phyloP scores from a whole-genome alignment of 2,329 filamentous ascomycete species.

The Hypoxylon sp. region DNA sequence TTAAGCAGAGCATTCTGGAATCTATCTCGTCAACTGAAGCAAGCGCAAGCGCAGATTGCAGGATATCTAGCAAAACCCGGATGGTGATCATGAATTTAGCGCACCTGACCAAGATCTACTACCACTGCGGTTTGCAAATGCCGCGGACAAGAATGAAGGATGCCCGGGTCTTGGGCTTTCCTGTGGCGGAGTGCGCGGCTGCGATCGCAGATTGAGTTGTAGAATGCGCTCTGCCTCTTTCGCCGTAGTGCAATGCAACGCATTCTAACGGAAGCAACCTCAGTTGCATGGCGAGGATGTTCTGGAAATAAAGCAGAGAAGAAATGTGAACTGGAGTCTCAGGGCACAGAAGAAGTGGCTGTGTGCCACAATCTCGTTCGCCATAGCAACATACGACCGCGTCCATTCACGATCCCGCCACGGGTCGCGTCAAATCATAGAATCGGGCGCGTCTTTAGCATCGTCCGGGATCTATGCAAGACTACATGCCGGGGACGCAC shows the following conservation, averaged over 20 bases:
- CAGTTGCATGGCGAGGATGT: slow-evolving; percentile 9
- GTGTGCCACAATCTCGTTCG: slow-evolving; percentile 50
- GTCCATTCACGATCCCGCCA: slow-evolving; percentile 43
- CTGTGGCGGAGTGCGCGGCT: slow-evolving; percentile 42
- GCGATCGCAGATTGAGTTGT: slow-evolving; percentile 28
- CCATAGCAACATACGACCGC: slow-evolving; percentile 44
- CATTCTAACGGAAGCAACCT: slow-evolving; percentile 15
- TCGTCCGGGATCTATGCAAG: slow-evolving; percentile 46
- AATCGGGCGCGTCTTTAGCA: slow-evolving; percentile 45
- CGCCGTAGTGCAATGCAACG: slow-evolving; percentile 22
- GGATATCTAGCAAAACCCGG: slow-evolving; percentile 13
- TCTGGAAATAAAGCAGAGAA: slow-evolving; percentile 30
- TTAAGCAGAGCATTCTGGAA: slow-evolving; percentile 6
- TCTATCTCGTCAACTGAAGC: slow-evolving; percentile 41
- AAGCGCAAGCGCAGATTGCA: slow-evolving; percentile 45
- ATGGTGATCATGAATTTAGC: slow-evolving; percentile 32
- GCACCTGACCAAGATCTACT: slow-evolving; percentile 27
- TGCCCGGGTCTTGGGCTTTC: slow-evolving; percentile 30
- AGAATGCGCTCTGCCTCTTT: slow-evolving; percentile 30
- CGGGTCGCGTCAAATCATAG: slow-evolving; percentile 41
- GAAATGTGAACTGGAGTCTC: slow-evolving; percentile 17
- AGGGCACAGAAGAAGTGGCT: slow-evolving; percentile 29
- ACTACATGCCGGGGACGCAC: slow-evolving; percentile 32
- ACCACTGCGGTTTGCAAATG: slow-evolving; percentile 19
- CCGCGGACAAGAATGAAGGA: slow-evolving; percentile 35